Percentiles rank a stretch among this genome's conserved stretches.
Evolutionary conservation across 2,329 filamentous ascomycete species (phyloP).

Genomic region (Pseudogymnoascus sp.): DNA sequence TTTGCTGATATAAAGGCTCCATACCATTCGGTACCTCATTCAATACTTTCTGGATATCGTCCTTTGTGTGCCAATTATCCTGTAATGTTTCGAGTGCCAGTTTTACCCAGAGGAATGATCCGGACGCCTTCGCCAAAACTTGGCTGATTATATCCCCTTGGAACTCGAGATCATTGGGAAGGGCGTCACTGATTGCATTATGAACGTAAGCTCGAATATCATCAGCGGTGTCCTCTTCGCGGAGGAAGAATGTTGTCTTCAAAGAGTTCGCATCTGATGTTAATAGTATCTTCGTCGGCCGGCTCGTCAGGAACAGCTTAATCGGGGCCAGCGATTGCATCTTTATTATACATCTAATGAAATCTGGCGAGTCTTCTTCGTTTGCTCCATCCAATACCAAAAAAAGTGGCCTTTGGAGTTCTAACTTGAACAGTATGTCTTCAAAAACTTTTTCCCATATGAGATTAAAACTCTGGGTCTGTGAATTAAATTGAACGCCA

Average conservation of each 20-base stretch:
- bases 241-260: background rate
- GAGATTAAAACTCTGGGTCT: background rate
- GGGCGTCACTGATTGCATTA: background rate
- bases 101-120: background rate
- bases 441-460: background rate
- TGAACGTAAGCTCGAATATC: background rate
- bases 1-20: background rate
- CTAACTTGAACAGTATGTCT: background rate
- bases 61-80: background rate
- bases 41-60: background rate
- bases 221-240: background rate
- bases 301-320: background rate
- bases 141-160: background rate
- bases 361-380: background rate
- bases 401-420: background rate
- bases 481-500: background rate
- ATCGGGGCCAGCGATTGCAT: background rate
- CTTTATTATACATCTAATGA: background rate
- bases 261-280: background rate
- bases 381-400: background rate
- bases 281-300: background rate
- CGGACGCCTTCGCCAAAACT: background rate
- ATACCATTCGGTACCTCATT: background rate
- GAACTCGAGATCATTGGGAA: background rate
- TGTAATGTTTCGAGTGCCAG: background rate